Evolutionary conservation across 768 basidiomycete species (phyloP).

Genomic region (Leccinum uliginosum): DNA sequence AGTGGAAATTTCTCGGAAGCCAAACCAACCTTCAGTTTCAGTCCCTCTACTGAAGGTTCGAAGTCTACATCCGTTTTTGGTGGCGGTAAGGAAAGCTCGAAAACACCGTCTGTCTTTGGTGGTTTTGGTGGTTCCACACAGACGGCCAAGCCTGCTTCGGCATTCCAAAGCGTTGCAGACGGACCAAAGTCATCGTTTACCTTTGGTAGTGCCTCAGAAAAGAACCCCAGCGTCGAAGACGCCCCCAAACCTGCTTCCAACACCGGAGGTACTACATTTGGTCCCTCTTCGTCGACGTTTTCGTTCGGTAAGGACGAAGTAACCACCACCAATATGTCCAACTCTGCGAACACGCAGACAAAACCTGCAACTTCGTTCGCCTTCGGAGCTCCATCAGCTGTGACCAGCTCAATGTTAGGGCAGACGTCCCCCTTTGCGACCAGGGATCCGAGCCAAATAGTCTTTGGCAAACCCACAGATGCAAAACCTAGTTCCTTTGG

Average conservation of each 20-base stretch:
- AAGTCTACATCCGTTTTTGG: slow-evolving; percentile 13
- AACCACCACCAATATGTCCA: background rate
- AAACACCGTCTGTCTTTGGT: slow-evolving; percentile 1
- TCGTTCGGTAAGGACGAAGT: slow-evolving; percentile 17
- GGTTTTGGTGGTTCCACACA: slow-evolving; percentile 9
- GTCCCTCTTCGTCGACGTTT: slow-evolving; percentile 8
- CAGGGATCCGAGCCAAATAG: slow-evolving; percentile 4
- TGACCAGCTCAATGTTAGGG: slow-evolving; percentile 7
- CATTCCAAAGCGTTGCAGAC: slow-evolving; percentile 1
- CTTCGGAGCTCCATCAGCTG: slow-evolving; percentile 14
- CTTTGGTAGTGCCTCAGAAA: background rate
- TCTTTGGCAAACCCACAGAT: slow-evolving; percentile 17
- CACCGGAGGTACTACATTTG: slow-evolving; percentile 8
- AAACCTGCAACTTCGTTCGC: slow-evolving; percentile 27
- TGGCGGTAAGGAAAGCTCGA: slow-evolving; percentile 4
- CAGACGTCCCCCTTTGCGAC: slow-evolving; percentile 5
- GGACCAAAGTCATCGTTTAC: slow-evolving; percentile 1
- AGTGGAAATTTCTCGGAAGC: slow-evolving; percentile 4
- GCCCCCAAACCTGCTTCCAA: background rate
- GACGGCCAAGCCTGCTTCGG: background rate
- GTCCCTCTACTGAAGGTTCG: slow-evolving; percentile 7
- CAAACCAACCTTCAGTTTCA: slow-evolving; percentile 15
- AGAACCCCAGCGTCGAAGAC: background rate
- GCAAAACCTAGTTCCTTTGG: slow-evolving; percentile 30
- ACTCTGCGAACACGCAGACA: slow-evolving; percentile 16